Evolutionary conservation across 441 rosid genomes (phyloP).

Genomic region (Erodium moschatum): DNA sequence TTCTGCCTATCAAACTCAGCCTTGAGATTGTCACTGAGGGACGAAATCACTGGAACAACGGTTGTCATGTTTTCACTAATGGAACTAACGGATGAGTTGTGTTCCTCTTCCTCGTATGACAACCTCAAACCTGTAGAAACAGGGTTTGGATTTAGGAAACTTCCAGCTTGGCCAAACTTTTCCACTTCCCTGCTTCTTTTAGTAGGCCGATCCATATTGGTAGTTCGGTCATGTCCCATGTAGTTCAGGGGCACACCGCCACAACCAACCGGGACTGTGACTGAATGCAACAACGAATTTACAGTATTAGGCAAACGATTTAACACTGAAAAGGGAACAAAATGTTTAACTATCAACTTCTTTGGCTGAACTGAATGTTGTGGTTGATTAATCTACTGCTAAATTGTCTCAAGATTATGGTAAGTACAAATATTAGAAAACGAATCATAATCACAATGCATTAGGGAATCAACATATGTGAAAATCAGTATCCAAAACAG

Average conservation of each 20-base stretch:
- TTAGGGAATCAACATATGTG: not conserved
- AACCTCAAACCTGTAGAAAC: slow-evolving; percentile 58
- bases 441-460: not conserved
- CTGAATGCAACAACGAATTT: slow-evolving; percentile 17
- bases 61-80: slow-evolving; percentile 37
- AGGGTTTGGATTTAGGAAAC: slow-evolving; percentile 38
- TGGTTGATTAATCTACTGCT: not conserved
- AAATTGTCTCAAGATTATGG: not conserved
- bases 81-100: slow-evolving; percentile 50
- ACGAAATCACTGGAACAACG: slow-evolving; percentile 31
- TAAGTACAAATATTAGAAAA: not conserved
- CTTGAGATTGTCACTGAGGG: slow-evolving; percentile 39
- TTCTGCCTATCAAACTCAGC: slow-evolving; percentile 45
- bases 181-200: slow-evolving; percentile 46
- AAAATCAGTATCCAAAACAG: not conserved
- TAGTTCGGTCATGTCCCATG: slow-evolving; percentile 30
- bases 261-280: slow-evolving; percentile 36
- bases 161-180: slow-evolving; percentile 33
- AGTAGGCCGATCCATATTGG: slow-evolving; percentile 28
- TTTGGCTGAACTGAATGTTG: not conserved
- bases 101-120: slow-evolving; percentile 57
- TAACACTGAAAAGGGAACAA: not conserved
- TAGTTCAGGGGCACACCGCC: slow-evolving; percentile 34
- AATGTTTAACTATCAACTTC: not conserved
- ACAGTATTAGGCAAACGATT: slow-evolving; percentile 14